Evolutionary conservation across 768 basidiomycete genomes (phyloP), one percentile per base, ranked within the genome.

Genomic region (Hypholoma fasciculare): DNA sequence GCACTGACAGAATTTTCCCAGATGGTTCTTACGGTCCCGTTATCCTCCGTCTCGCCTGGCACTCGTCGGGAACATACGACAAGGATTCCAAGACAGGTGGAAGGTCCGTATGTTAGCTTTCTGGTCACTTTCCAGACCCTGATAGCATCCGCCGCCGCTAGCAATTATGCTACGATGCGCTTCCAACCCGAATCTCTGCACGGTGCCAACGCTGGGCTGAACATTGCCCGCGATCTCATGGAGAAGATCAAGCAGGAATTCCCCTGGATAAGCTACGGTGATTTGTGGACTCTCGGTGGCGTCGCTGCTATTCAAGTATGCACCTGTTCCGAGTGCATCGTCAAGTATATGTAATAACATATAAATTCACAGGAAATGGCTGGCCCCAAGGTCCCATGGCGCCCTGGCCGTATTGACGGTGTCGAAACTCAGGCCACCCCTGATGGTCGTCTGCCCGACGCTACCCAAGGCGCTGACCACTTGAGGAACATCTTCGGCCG

Each of bases 101-200:
- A 74, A 94, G 92, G 92, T 86, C 62, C 49, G 76, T 23, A 23
- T 23, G 23, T 4, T 23, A 23, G 23, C 23, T 23, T 23, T 23
- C 23, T 23, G 68, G 57, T 46, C 46, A 27, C 34, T n/a, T 34
- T 34, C 23, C 61, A 14, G 37, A 36, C 30, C 19, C 20, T 56
- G 26, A 13, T 47, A 48, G 34, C 26, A 40, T 62, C 47, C 52
- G 43, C 42, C 47, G 63, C 47, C 23, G 39, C 43, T 69, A 90
- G 92, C 80, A 98, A 99, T 82, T 95, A 93, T 63, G 96, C 97
- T 2, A 98, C 96, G 20, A 99, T 99, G 96, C 90, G 96, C 56
- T 99, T 98, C 74, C 84, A 86, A 54, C 92, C 96, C 40, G 96
- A 98, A 71, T 69, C 94, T 11, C 69, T 81, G 27, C 94, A 98